Evolutionary conservation across 345 rosid species (phyloP).

Genomic region (Camelina sativa): DNA sequence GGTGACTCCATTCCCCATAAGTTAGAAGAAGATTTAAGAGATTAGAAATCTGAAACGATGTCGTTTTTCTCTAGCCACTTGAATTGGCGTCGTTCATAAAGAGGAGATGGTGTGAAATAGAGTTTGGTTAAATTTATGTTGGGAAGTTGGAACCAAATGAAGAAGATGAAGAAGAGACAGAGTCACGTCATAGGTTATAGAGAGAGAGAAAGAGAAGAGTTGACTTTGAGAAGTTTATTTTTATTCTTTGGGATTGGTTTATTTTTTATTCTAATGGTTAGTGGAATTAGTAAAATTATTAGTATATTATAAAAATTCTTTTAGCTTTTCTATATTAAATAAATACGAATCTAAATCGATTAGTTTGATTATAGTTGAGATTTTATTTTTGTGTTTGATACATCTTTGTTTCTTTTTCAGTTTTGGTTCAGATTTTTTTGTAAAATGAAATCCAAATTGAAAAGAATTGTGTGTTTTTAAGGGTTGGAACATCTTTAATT

Average conservation of each 20-base stretch:
- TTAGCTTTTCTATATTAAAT: constrained; percentile 12
- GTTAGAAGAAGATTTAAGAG: neutral
- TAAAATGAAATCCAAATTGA: no score
- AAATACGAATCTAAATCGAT: neutral
- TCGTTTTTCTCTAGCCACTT: neutral
- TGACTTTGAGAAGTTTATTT: constrained; percentile 49
- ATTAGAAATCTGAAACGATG: neutral
- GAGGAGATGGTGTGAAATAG: constrained; percentile 12
- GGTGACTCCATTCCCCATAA: constrained; percentile 76
- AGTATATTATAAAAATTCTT: constrained; percentile 4
- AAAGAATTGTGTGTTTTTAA: no score
- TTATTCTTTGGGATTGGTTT: constrained; percentile 38
- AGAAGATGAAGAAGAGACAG: constrained; percentile 28
- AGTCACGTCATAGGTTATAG: neutral
- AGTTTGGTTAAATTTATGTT: constrained; percentile 33
- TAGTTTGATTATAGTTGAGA: neutral
- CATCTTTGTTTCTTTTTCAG: neutral
- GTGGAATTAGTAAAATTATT: constrained; percentile 45
- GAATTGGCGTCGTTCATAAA: constrained; percentile 27
- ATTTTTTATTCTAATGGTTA: constrained; percentile 37
- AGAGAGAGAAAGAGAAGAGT: constrained; percentile 38
- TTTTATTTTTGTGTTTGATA: neutral
- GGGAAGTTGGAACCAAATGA: constrained; percentile 18
- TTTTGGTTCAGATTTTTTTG: neutral
- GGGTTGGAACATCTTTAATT: neutral